These are phyloP conservation scores for Claviceps arundinis DNA, from an alignment of 2,329 filamentous ascomycete genomes.

Conservation along the genomic window DNA sequence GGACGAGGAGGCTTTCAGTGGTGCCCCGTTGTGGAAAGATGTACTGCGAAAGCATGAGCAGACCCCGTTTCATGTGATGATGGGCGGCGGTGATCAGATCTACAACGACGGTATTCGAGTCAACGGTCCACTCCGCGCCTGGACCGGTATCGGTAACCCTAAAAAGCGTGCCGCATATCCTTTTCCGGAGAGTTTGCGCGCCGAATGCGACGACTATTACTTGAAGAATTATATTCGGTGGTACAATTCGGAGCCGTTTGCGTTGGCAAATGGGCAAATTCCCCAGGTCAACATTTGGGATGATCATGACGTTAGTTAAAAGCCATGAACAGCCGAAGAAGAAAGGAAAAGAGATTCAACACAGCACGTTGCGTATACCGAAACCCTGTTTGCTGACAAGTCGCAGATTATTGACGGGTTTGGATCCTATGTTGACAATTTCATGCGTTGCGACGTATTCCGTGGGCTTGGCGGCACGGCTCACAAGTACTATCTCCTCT, in stretches of 20 bases:
- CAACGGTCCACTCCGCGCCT: slow-evolving; percentile 63
- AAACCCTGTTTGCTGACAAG: slow-evolving; percentile 1
- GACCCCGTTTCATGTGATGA: slow-evolving; percentile 84
- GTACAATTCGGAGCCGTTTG: slow-evolving; percentile 78
- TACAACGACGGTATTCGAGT: slow-evolving; percentile 92
- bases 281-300: slow-evolving; percentile 97
- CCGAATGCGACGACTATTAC: slow-evolving; percentile 81
- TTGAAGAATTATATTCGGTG: slow-evolving; percentile 75
- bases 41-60: slow-evolving; percentile 70
- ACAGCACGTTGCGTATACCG: not conserved
- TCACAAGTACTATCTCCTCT: slow-evolving; percentile 96
- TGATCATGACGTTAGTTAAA: slow-evolving; percentile 63
- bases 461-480: slow-evolving; percentile 81
- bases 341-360: not conserved
- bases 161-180: slow-evolving; percentile 66
- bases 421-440: slow-evolving; percentile 84
- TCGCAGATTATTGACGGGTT: slow-evolving; percentile 75
- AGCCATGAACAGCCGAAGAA: not conserved
- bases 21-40: slow-evolving; percentile 90
- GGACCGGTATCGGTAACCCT: slow-evolving; percentile 75
- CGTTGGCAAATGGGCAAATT: slow-evolving; percentile 77
- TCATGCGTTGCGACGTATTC: slow-evolving; percentile 89
- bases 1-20: slow-evolving; percentile 74
- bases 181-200: slow-evolving; percentile 67
- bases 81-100: slow-evolving; percentile 89